Conservation (phyloP, 305 asterid genomes). For the Coffea humblotiana region DNA sequence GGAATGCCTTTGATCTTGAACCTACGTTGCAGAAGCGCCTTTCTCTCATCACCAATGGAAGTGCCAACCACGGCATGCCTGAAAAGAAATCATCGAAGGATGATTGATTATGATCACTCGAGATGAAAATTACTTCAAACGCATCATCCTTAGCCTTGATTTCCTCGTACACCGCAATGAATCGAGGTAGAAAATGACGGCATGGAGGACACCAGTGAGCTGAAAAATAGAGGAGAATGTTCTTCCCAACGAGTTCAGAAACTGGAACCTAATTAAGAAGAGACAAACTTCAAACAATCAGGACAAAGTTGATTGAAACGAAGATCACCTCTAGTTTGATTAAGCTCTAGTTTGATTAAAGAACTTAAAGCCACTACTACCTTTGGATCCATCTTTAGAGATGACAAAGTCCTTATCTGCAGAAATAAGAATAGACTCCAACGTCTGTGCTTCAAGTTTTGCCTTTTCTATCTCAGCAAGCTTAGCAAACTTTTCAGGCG, state of each 20-base stretch:
- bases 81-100: slow-evolving; percentile 33
- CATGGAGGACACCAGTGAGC: slow-evolving; percentile 44
- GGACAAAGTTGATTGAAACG: background rate
- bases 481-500: slow-evolving; percentile 22
- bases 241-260: slow-evolving; percentile 33
- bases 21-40: slow-evolving; percentile 15
- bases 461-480: slow-evolving; percentile 25
- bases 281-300: background rate
- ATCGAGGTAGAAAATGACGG: slow-evolving; percentile 29
- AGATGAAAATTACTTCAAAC: slow-evolving; percentile 36
- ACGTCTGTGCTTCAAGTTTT: slow-evolving; percentile 32
- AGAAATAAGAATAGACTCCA: slow-evolving; percentile 33
- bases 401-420: slow-evolving; percentile 29
- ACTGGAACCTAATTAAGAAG: slow-evolving; percentile 28
- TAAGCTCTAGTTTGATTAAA: too few species aligned
- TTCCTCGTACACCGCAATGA: slow-evolving; percentile 26
- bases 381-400: slow-evolving; percentile 31
- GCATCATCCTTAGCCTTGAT: slow-evolving; percentile 29
- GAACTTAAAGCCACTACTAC: slow-evolving; percentile 12
- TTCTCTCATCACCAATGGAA: slow-evolving; percentile 31
- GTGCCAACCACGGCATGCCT: slow-evolving; percentile 40
- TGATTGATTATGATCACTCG: slow-evolving; percentile 30
- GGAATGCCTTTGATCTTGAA: slow-evolving; percentile 40
- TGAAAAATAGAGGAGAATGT: slow-evolving; percentile 33
- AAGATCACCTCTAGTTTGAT: background rate